Evolutionary conservation across 2,329 filamentous ascomycete genomes (phyloP).

Genomic region (Davidsoniella neocaledoniae): DNA sequence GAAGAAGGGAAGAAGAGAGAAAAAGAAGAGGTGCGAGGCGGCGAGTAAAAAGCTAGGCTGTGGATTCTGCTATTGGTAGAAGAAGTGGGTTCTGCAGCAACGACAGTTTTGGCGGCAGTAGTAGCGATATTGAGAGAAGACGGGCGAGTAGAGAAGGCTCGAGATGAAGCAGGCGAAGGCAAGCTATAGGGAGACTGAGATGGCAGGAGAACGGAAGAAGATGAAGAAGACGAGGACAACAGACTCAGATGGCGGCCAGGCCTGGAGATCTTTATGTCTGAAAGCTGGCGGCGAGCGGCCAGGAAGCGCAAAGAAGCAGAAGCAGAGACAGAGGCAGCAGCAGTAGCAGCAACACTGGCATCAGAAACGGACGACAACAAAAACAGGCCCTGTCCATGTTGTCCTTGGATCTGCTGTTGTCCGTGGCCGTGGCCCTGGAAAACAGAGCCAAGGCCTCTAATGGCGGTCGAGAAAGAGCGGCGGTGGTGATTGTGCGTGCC

Average conservation of each 20-base stretch:
- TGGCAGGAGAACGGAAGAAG: constrained; percentile 1
- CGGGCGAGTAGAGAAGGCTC: background rate
- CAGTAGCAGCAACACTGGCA: background rate
- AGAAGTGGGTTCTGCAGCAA: constrained; percentile 4
- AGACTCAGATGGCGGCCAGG: constrained; percentile 1
- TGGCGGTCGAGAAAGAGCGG: no score
- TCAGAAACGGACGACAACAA: background rate
- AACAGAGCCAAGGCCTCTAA: background rate
- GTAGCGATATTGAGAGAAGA: background rate
- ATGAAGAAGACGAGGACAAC: background rate
- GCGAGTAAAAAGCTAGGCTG: constrained; percentile 2
- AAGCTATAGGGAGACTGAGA: constrained; percentile 5
- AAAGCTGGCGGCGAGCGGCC: constrained; percentile 4
- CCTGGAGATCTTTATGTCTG: constrained; percentile 13
- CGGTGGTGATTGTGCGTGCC: no score
- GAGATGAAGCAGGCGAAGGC: background rate
- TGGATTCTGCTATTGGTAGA: constrained; percentile 12
- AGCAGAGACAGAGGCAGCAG: background rate
- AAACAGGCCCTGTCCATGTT: constrained; percentile 8
- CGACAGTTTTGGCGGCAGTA: background rate
- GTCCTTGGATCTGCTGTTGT: constrained; percentile 8
- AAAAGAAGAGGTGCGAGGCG: constrained; percentile 9
- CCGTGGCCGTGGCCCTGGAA: constrained; percentile 6
- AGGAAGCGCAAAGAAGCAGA: constrained; percentile 5
- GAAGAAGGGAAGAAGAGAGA: constrained; percentile 7